A percentile compares a stretch with the other conserved stretches of the same genome.
phyloP scores from a whole-genome alignment of 2,329 filamentous ascomycete genomes.

The Fusarium tuaranense region DNA sequence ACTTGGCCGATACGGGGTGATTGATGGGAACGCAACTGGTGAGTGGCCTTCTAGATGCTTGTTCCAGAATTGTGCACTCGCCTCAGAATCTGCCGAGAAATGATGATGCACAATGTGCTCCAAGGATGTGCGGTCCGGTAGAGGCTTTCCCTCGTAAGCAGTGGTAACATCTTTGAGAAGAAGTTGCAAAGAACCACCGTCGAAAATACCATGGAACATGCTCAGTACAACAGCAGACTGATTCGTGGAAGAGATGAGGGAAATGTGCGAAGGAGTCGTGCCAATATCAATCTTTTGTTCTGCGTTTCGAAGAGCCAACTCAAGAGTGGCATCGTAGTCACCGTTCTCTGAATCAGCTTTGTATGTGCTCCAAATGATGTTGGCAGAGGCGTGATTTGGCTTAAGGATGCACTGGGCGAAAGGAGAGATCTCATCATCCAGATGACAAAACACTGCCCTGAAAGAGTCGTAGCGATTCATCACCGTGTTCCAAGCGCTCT shows the following conservation, averaged over 20 bases:
- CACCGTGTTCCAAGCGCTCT: background rate
- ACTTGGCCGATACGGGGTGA: background rate
- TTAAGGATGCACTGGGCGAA: slow-evolving; percentile 9
- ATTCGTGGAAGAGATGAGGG: background rate
- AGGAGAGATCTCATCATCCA: slow-evolving; percentile 6
- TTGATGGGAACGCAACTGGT: slow-evolving; percentile 2
- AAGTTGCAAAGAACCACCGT: slow-evolving; percentile 7
- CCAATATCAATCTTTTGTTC: slow-evolving; percentile 1
- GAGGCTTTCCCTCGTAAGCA: background rate
- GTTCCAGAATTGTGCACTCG: slow-evolving; percentile 7
- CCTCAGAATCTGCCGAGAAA: background rate
- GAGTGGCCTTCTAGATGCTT: slow-evolving; percentile 3
- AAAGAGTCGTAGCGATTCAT: slow-evolving; percentile 4
- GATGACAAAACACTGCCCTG: slow-evolving; percentile 1
- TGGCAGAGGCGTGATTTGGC: background rate
- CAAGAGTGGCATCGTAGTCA: background rate
- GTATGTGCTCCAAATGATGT: slow-evolving; percentile 1
- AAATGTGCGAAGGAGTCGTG: background rate
- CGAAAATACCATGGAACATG: slow-evolving; percentile 12
- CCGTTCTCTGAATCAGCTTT: background rate
- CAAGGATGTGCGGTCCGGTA: background rate
- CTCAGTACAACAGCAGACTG: slow-evolving; percentile 2
- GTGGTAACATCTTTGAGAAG: background rate
- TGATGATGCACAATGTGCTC: slow-evolving; percentile 9
- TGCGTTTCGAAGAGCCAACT: slow-evolving; percentile 7